Evolutionary conservation across 495 filamentous ascomycete genomes (phyloP).

Genomic region (Aspergillus cristatus): DNA sequence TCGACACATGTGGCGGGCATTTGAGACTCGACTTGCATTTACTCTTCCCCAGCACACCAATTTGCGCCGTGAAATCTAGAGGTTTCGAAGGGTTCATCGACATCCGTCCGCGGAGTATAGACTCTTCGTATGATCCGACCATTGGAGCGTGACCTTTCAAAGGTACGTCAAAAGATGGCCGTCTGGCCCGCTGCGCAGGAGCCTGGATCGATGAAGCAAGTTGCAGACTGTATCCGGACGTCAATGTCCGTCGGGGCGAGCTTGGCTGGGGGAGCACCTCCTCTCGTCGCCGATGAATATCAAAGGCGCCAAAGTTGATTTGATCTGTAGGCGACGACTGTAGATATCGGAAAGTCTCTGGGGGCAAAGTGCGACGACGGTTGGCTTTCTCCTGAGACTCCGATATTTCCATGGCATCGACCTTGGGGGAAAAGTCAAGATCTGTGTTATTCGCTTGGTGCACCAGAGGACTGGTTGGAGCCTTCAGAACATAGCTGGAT

Average conservation of each 20-base stretch:
- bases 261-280: conserved; percentile 54
- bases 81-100: conserved; percentile 93
- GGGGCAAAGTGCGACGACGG: conserved; percentile 53
- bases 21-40: conserved; percentile 79
- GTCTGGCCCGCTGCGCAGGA: conserved; percentile 47
- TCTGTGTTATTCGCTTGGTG: conserved; percentile 86
- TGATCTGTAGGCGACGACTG: conserved; percentile 22
- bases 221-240: conserved; percentile 49
- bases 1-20: conserved; percentile 84
- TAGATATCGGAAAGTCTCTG: conserved; percentile 40
- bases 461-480: conserved; percentile 86
- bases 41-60: conserved; percentile 84
- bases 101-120: conserved; percentile 90
- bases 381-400: conserved; percentile 37
- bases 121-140: conserved; percentile 97
- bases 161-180: conserved; percentile 68
- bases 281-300: conserved; percentile 30
- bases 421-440: conserved; percentile 51
- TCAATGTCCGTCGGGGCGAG: conserved; percentile 64
- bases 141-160: conserved; percentile 82
- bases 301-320: not conserved
- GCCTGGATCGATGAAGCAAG: conserved; percentile 52
- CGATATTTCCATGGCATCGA: conserved; percentile 19
- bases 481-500: conserved; percentile 74
- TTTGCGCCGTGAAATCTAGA: conserved; percentile 88